phyloP scores from a whole-genome alignment of 176 grass and related monocot genomes.

The Luzula sylvatica region DNA sequence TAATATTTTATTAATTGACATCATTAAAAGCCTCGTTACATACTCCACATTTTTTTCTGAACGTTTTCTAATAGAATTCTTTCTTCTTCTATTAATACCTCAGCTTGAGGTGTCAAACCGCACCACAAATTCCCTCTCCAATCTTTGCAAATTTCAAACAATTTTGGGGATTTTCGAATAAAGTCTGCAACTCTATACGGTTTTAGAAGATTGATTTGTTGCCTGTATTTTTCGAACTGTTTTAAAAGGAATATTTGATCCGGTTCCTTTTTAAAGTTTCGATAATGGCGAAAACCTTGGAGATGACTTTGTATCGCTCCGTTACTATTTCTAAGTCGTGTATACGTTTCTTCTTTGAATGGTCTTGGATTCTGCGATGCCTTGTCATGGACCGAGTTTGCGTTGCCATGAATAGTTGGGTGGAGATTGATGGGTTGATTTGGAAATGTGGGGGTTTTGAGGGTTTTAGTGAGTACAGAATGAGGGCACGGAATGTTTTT shows the following conservation, averaged over 20 bases:
- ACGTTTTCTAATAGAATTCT: slow-evolving; percentile 48
- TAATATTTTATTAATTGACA: slow-evolving; percentile 54
- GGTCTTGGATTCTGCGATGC: slow-evolving; percentile 42
- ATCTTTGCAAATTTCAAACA: slow-evolving; percentile 69
- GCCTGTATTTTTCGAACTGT: slow-evolving; percentile 52
- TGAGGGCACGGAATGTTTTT: neutral
- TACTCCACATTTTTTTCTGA: slow-evolving; percentile 25
- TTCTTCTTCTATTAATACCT: slow-evolving; percentile 62
- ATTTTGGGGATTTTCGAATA: slow-evolving; percentile 43
- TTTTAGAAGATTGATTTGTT: slow-evolving; percentile 54
- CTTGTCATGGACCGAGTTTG: slow-evolving; percentile 43
- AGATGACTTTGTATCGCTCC: slow-evolving; percentile 61
- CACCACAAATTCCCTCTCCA: slow-evolving; percentile 60
- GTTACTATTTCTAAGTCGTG: slow-evolving; percentile 59
- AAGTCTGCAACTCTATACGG: slow-evolving; percentile 73
- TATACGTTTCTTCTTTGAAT: slow-evolving; percentile 68
- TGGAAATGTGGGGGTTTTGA: neutral
- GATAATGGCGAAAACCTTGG: slow-evolving; percentile 50
- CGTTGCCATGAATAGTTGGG: slow-evolving; percentile 6
- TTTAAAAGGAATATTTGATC: slow-evolving; percentile 64
- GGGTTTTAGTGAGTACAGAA: neutral
- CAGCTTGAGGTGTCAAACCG: slow-evolving; percentile 36
- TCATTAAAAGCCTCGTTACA: slow-evolving; percentile 69
- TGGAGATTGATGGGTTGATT: neutral
- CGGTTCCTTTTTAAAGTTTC: slow-evolving; percentile 59